Conservation (phyloP, 331 rosid species). For the Spiraea crenata region DNA sequence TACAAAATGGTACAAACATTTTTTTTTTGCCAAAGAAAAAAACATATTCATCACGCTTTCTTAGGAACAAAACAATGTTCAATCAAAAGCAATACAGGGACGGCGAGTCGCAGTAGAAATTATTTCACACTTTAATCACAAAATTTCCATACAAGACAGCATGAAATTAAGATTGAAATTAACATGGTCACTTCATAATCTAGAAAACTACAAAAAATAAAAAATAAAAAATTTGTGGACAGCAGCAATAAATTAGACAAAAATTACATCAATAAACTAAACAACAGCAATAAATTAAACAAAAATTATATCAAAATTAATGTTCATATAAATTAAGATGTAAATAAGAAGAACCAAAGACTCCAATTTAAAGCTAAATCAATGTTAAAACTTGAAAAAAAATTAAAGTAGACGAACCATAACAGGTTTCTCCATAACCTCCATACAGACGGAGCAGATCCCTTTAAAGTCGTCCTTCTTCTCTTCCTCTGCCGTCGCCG, state of each 20-base stretch:
- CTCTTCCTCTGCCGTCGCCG: slow-evolving; percentile 14
- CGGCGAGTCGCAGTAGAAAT: neutral
- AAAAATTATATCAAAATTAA: neutral
- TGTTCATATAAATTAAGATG: neutral
- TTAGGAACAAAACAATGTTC: neutral
- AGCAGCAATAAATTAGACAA: neutral
- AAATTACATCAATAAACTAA: neutral
- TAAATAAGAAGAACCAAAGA: neutral
- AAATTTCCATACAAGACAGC: neutral
- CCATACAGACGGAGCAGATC: slow-evolving; percentile 67
- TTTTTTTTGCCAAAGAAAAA: no score
- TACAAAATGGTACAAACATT: neutral
- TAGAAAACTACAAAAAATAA: neutral
- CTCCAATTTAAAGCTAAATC: no score
- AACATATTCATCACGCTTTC: neutral
- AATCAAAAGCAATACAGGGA: neutral
- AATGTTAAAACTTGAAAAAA: neutral
- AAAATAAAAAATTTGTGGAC: no score
- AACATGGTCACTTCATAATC: neutral
- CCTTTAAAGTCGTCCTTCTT: neutral
- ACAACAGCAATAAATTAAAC: neutral
- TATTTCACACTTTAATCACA: neutral
- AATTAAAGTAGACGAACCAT: slow-evolving; percentile 41
- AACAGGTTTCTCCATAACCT: slow-evolving; percentile 74
- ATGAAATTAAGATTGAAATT: neutral